Conservation (phyloP, 257 asterid species). For the Fraxinus excelsior region DNA sequence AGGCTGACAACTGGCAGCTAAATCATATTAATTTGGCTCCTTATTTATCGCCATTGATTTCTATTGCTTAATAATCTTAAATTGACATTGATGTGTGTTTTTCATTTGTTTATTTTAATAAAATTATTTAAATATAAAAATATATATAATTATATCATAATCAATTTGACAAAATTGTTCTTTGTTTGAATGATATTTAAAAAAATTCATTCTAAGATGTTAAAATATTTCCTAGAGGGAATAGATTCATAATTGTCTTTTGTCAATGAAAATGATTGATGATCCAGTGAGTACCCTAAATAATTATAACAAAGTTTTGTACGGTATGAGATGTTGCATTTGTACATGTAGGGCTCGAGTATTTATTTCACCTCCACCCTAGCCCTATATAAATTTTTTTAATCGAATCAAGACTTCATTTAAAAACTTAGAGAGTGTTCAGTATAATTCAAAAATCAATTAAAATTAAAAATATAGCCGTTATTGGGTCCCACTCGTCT, state of each 20-base stretch:
- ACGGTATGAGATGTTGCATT: no score
- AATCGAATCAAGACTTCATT: no score
- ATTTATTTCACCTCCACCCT: no score
- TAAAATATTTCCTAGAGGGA: background rate
- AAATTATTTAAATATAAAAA: background rate
- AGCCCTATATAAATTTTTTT: no score
- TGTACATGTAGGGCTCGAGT: no score
- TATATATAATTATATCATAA: background rate
- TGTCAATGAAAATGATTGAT: background rate
- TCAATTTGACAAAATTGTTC: background rate
- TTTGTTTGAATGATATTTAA: background rate
- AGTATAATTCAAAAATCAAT: no score
- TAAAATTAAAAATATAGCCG: no score
- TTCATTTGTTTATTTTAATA: background rate
- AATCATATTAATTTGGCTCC: conserved; percentile 8
- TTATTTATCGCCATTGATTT: conserved; percentile 16
- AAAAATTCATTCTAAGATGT: background rate
- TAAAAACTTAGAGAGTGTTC: no score
- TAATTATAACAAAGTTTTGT: no score
- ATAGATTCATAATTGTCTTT: background rate
- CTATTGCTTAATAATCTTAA: background rate
- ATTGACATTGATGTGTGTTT: background rate
- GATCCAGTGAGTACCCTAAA: background rate
- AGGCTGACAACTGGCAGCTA: conserved; percentile 16
- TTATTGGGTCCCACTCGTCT: no score